Base-by-base conservation (phyloP, 768 basidiomycete genomes). In the Leccinum subtestaceum region DNA sequence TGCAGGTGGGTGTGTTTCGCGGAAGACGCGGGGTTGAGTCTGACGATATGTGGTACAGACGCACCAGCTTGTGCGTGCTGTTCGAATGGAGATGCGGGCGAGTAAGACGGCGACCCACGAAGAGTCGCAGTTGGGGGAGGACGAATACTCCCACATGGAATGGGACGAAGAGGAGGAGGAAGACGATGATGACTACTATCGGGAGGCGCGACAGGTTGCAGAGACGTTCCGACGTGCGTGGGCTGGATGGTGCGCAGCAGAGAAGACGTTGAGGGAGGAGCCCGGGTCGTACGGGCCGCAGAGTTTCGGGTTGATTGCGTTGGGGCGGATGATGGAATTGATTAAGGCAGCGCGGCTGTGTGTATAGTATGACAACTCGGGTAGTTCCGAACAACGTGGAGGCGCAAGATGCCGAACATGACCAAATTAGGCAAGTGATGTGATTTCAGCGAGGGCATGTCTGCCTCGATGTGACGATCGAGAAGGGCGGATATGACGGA, bases 221-320 rank as follows among this genome's bases (percentile, higher is more conserved):
- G 69, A 63, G 50, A 58, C 61, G 43, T 78, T 79, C 59, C 66
- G 62, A 59, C 77, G 80, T 17, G 74, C 78, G 13, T 81, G 76
- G 75, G 75, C 75, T 1, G 81, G 72, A 0, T 82, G 81, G 81
- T 60, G 69, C 5, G 74, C 74, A 6, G 76, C 78, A 0, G 74
- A 75, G 60, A 68, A 65, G 2, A 50, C 46, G 10, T 40, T 79
- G 17, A 53, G 46, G 48, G 60, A 62, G 0, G 67, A 73, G 13
- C 64, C 68, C 15, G 59, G 25, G 4, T 52, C 53, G 49, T 82
- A 75, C 59, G 80, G 80, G 1, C 67, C 77, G 7, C 74, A 75
- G 60, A 79, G 78, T 61, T 82, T 81, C 52, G 80, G 81, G 10
- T 57, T 79, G 57, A 70, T 82, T 17, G 79, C 78, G 19, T 56